phyloP scores from a whole-genome alignment of 225 moss, liverwort and hornwort species.

The Anthoceros angustus region DNA sequence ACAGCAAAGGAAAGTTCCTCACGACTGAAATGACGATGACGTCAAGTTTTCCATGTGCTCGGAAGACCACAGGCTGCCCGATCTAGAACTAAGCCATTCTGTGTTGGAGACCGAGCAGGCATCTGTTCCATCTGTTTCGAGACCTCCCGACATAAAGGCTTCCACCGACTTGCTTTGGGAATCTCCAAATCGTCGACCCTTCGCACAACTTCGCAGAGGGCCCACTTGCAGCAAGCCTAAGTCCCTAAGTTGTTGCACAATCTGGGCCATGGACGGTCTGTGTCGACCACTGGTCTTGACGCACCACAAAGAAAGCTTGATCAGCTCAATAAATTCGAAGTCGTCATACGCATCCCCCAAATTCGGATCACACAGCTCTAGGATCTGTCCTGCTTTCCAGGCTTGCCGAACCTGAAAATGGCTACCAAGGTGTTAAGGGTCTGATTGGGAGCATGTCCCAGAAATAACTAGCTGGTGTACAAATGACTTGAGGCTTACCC shows the following conservation, averaged over 20 bases:
- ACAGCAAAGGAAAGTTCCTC: too few species aligned
- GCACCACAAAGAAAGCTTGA: constrained; percentile 27
- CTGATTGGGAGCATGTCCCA: background rate
- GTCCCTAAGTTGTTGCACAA: constrained; percentile 33
- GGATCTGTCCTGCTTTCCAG: constrained; percentile 12
- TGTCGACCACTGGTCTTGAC: constrained; percentile 17
- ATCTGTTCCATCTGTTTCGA: too few species aligned
- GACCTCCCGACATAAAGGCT: too few species aligned
- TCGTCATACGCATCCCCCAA: constrained; percentile 11
- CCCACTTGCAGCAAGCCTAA: constrained; percentile 19
- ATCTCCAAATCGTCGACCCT: too few species aligned
- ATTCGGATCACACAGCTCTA: constrained; percentile 15
- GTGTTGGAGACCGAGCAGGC: too few species aligned
- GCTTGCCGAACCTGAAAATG: constrained; percentile 17
- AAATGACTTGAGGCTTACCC: constrained; percentile 8
- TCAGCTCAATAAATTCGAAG: constrained; percentile 19
- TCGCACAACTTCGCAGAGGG: background rate
- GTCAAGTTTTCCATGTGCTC: too few species aligned
- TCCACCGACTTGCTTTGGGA: too few species aligned
- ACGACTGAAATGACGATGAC: too few species aligned
- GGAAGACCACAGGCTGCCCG: too few species aligned
- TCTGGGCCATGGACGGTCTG: constrained; percentile 26
- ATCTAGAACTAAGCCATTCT: too few species aligned
- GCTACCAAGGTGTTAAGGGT: background rate
- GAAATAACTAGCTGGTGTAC: background rate